Evolutionary conservation across 805 yeast genomes (phyloP).

Genomic region (Kazachstania martiniae): DNA sequence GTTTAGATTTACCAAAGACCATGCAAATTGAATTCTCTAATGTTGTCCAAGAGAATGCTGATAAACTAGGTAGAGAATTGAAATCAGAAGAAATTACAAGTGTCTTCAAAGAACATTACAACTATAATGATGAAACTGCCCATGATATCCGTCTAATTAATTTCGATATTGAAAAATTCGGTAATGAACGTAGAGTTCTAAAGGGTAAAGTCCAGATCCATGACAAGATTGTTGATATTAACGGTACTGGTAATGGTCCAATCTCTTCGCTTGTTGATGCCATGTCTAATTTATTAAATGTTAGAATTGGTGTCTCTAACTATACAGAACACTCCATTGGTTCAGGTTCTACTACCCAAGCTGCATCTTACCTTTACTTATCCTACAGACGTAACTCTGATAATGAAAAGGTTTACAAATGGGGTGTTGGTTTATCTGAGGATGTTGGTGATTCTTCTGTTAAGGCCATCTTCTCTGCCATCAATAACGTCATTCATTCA

Average conservation of each 20-base stretch:
- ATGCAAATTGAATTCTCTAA: constrained; percentile 67
- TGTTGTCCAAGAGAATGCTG: constrained; percentile 61
- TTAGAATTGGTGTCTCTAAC: constrained; percentile 48
- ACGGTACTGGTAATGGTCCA: constrained; percentile 75
- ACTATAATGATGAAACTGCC: constrained; percentile 30
- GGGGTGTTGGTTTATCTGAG: constrained; percentile 86
- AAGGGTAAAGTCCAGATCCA: constrained; percentile 40
- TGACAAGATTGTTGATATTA: constrained; percentile 31
- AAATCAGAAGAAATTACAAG: constrained; percentile 51
- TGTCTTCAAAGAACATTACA: constrained; percentile 54
- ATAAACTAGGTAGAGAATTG: constrained; percentile 61
- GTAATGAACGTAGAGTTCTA: constrained; percentile 22
- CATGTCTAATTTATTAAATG: constrained; percentile 36
- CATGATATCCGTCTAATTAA: constrained; percentile 32
- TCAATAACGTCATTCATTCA: constrained; percentile 34
- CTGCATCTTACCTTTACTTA: constrained; percentile 52
- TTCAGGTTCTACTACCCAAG: constrained; percentile 55
- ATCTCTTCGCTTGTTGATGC: constrained; percentile 66
- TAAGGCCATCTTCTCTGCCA: constrained; percentile 52
- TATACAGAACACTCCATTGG: constrained; percentile 79
- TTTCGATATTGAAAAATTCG: constrained; percentile 33
- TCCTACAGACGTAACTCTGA: constrained; percentile 9
- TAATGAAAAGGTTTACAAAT: constrained; percentile 31
- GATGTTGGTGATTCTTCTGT: constrained; percentile 76
- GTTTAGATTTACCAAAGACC: constrained; percentile 71